Conservation (phyloP, 352 stramenopile genomes). For the Elongisporangium undulatum region DNA sequence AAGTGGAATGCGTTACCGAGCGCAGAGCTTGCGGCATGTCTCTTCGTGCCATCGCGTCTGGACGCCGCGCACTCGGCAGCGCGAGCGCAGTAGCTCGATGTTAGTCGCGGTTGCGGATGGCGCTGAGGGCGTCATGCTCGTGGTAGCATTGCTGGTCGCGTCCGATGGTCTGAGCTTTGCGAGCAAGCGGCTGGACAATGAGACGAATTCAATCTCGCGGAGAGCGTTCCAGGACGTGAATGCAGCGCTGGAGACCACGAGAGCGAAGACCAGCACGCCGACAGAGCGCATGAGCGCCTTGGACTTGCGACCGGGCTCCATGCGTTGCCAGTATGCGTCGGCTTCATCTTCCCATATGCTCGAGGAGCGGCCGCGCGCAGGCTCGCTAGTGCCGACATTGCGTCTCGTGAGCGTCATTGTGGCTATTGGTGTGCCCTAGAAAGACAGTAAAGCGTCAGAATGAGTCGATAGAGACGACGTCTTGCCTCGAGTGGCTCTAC, state of each 20-base stretch:
- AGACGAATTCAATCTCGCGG: conserved; percentile 7
- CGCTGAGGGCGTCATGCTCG: neutral
- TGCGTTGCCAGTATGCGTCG: conserved; percentile 70
- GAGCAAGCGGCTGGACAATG: conserved; percentile 3
- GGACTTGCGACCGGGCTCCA: conserved; percentile 47
- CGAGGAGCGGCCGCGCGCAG: conserved; percentile 4
- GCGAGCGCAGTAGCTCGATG: conserved; percentile 25
- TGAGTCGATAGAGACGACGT: neutral
- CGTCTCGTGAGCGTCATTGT: neutral
- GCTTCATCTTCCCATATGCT: conserved; percentile 69
- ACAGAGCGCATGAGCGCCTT: conserved; percentile 27
- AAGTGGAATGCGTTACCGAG: conserved; percentile 20
- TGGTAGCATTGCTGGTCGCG: neutral
- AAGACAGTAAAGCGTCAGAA: neutral
- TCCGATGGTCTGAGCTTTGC: neutral
- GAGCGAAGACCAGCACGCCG: conserved; percentile 14
- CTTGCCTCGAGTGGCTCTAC: neutral
- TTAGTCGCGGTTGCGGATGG: neutral
- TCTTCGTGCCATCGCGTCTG: conserved; percentile 72
- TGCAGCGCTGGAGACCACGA: conserved; percentile 2
- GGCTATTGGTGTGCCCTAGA: neutral
- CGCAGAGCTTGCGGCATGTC: conserved; percentile 59
- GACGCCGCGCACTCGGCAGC: conserved; percentile 55
- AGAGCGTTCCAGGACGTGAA: neutral
- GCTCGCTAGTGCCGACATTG: neutral